Conservation (phyloP, 2,329 filamentous ascomycete species). For the Sordariomycetes sp. region DNA sequence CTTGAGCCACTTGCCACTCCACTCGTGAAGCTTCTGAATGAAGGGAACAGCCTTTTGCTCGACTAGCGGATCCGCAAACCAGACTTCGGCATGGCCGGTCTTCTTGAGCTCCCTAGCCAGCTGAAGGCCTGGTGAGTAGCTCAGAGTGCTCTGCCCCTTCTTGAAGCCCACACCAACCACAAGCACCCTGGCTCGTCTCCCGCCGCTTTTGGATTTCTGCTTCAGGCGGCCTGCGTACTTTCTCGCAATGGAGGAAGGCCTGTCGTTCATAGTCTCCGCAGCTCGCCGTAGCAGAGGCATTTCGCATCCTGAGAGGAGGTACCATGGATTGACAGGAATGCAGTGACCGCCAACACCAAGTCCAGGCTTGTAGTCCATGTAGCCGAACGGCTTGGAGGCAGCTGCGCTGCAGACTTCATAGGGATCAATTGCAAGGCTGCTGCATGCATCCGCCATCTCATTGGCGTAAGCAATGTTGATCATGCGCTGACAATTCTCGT, state of each 20-base stretch:
- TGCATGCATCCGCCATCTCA: conserved; percentile 45
- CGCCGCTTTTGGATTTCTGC: not conserved
- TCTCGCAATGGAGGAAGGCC: conserved; percentile 16
- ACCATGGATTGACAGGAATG: conserved; percentile 46
- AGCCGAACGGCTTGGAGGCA: conserved; percentile 42
- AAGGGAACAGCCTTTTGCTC: not conserved
- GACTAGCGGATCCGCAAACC: conserved; percentile 1
- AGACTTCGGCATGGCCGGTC: not conserved
- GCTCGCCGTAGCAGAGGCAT: conserved; percentile 36
- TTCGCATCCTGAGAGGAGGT: conserved; percentile 35
- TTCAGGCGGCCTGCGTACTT: conserved; percentile 11
- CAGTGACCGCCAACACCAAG: conserved; percentile 46
- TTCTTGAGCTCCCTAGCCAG: not conserved
- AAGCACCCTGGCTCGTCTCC: conserved; percentile 19
- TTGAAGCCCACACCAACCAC: conserved; percentile 42
- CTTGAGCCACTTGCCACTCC: not conserved
- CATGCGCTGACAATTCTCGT: conserved; percentile 49
- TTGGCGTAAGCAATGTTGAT: conserved; percentile 44
- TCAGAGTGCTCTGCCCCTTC: conserved; percentile 33
- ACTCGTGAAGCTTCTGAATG: not conserved
- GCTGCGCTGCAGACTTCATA: conserved; percentile 40
- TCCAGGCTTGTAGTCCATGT: conserved; percentile 34
- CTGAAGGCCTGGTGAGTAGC: conserved; percentile 26
- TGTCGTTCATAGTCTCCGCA: conserved; percentile 30
- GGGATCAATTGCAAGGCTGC: conserved; percentile 32